A percentile compares a stretch with the other conserved stretches of the same genome.
These are phyloP conservation scores for Blastobotrys aristatus DNA, from an alignment of 1,139 yeast genomes.

Conservation along the genomic window DNA sequence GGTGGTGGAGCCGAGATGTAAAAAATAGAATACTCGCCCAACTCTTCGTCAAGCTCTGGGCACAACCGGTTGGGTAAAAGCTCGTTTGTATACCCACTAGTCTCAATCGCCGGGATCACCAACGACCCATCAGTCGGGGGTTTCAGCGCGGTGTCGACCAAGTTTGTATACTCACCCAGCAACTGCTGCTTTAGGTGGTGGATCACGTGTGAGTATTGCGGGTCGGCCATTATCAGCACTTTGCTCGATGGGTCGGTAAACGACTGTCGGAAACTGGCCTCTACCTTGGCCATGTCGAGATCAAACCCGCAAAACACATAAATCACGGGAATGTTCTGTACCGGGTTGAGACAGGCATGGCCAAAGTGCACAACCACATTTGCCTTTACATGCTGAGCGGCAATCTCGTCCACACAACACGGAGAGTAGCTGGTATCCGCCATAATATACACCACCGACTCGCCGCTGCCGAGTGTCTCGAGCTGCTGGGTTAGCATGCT, in stretches of 20 bases:
- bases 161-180: neutral
- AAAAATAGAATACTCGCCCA: conserved; percentile 48
- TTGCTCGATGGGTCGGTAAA: conserved; percentile 13
- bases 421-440: conserved; percentile 96
- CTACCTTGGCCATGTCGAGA: conserved; percentile 20
- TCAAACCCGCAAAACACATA: conserved; percentile 58
- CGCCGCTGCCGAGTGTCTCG: conserved; percentile 9
- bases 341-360: conserved; percentile 84
- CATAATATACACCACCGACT: conserved; percentile 37
- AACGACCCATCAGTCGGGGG: conserved; percentile 12
- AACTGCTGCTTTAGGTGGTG: conserved; percentile 6
- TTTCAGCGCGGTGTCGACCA: conserved; percentile 4
- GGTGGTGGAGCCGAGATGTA: conserved; percentile 59
- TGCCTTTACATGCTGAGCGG: conserved; percentile 87
- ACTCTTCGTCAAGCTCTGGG: conserved; percentile 14
- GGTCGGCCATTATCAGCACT: conserved; percentile 31
- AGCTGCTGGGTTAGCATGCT: conserved; percentile 39
- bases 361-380: conserved; percentile 91
- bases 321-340: conserved; percentile 58
- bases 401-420: conserved; percentile 96
- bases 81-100: conserved; percentile 9
- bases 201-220: conserved; percentile 23
- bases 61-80: conserved; percentile 25
- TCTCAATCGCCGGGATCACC: conserved; percentile 1
- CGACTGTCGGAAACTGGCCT: conserved; percentile 22